Conservation (phyloP, 768 basidiomycete genomes). For the Lactarius vividus region DNA sequence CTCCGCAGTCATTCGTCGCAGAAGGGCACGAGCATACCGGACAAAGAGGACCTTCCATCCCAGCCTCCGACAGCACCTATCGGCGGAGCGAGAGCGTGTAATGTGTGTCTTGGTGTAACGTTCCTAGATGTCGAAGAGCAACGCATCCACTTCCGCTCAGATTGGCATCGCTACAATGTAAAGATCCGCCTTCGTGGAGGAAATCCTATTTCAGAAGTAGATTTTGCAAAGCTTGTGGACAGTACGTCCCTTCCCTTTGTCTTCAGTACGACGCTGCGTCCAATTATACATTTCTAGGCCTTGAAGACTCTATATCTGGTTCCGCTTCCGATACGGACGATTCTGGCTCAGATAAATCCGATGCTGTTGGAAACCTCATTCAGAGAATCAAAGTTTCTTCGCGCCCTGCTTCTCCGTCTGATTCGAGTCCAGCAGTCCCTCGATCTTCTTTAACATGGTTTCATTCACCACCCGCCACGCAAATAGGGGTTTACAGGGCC, state of each 20-base stretch:
- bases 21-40: conserved; percentile 34
- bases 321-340: conserved; percentile 73
- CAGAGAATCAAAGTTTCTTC: conserved; percentile 51
- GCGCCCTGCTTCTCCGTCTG: conserved; percentile 48
- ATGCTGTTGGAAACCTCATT: conserved; percentile 65
- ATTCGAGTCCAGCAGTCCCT: conserved; percentile 39
- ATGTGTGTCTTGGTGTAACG: conserved; percentile 62
- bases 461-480: conserved; percentile 80
- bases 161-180: conserved; percentile 99
- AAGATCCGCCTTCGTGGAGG: conserved; percentile 71
- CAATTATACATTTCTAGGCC: conserved; percentile 39
- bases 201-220: conserved; percentile 59
- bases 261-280: neutral
- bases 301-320: conserved; percentile 90
- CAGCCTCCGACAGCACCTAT: conserved; percentile 32
- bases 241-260: conserved; percentile 46
- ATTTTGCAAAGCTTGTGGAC: conserved; percentile 78
- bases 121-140: conserved; percentile 82
- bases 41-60: conserved; percentile 33
- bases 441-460: conserved; percentile 87
- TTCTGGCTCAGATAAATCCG: conserved; percentile 56
- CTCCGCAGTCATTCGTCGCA: conserved; percentile 59
- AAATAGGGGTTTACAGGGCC: conserved; percentile 83
- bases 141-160: conserved; percentile 82
- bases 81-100: conserved; percentile 56